These are phyloP conservation scores for Xanthoceras sorbifolium DNA, from an alignment of 345 rosid genomes.

Conservation along the genomic window DNA sequence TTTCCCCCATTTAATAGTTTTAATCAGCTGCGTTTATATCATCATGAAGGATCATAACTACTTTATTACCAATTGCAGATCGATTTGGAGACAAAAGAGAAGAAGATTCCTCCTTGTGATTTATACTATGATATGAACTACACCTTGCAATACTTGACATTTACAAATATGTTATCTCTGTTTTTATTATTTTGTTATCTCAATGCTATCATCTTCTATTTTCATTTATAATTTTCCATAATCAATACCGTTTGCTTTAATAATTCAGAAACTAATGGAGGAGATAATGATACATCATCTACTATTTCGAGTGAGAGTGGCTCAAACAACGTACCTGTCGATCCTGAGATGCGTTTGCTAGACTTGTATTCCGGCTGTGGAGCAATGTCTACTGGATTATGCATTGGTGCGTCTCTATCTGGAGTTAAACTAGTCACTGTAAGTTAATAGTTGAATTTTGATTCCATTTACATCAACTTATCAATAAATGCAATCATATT, in stretches of 20 bases:
- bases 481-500: background rate
- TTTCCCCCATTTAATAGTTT: background rate
- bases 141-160: constrained; percentile 33
- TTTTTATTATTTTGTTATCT: background rate
- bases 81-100: constrained; percentile 25
- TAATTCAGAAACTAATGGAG: constrained; percentile 19
- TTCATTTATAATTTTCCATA: background rate
- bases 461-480: background rate
- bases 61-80: constrained; percentile 15
- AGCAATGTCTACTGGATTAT: constrained; percentile 54
- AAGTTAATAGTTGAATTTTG: constrained; percentile 19
- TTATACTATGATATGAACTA: constrained; percentile 42
- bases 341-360: constrained; percentile 29
- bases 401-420: constrained; percentile 43
- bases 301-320: constrained; percentile 42
- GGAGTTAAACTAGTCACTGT: constrained; percentile 38
- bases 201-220: background rate
- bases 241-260: constrained; percentile 2
- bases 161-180: constrained; percentile 14
- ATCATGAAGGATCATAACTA: background rate
- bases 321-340: constrained; percentile 14
- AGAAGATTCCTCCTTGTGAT: constrained; percentile 28
- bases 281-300: constrained; percentile 32
- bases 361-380: constrained; percentile 51
- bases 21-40: background rate